A percentile compares a stretch with the other conserved stretches of the same genome.
phyloP scores from a whole-genome alignment of 1,284 basidiomycete genomes.

The Marasmius tenuissimus region DNA sequence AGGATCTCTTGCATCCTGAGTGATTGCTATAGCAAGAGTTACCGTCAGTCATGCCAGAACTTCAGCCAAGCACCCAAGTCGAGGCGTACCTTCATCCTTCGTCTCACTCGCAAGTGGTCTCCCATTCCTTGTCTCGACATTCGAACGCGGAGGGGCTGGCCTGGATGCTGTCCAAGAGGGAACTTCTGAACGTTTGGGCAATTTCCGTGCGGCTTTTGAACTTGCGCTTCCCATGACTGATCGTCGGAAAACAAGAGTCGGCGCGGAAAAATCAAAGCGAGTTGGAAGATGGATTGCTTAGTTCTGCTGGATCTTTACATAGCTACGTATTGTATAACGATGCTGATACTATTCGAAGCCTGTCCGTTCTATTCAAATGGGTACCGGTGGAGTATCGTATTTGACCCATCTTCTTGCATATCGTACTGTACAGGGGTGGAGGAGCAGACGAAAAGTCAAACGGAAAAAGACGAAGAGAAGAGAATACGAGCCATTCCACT shows the following conservation, averaged over 20 bases:
- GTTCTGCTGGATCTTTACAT: neutral
- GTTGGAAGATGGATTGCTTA: too few species aligned
- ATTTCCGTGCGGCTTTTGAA: conserved; percentile 65
- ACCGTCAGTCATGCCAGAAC: neutral
- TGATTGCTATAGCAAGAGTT: conserved; percentile 48
- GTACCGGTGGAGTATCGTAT: conserved; percentile 27
- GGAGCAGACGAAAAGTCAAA: conserved; percentile 20
- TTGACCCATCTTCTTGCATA: conserved; percentile 31
- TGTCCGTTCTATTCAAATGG: conserved; percentile 14
- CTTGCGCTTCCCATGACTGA: conserved; percentile 63
- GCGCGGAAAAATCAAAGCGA: neutral
- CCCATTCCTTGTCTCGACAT: conserved; percentile 12
- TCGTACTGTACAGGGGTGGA: conserved; percentile 35
- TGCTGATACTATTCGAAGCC: conserved; percentile 6
- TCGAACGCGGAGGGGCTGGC: conserved; percentile 27
- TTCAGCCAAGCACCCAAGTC: neutral
- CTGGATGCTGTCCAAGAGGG: conserved; percentile 57
- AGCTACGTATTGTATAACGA: conserved; percentile 4
- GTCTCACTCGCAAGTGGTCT: conserved; percentile 47
- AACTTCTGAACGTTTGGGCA: conserved; percentile 52
- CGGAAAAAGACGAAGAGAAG: conserved; percentile 18
- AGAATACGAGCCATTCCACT: conserved; percentile 26
- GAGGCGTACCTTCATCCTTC: conserved; percentile 47
- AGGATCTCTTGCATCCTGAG: conserved; percentile 71
- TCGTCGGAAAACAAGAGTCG: neutral